Conservation (phyloP, 2,329 filamentous ascomycete genomes). For the Phyllosticta citrichinensis region DNA sequence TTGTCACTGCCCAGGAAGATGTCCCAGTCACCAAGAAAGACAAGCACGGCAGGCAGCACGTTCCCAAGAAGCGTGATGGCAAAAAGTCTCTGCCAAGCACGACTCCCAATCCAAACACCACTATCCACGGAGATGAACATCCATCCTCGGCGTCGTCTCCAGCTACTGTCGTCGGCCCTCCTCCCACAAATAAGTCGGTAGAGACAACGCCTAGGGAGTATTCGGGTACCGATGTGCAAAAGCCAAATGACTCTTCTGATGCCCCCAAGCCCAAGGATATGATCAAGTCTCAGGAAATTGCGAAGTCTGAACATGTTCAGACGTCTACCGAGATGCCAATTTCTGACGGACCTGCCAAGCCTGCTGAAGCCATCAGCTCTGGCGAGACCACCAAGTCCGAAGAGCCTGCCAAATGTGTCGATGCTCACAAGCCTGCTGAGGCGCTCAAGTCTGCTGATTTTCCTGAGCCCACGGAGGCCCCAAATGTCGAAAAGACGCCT, state of each 20-base stretch:
- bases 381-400: not conserved
- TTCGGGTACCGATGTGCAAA: not conserved
- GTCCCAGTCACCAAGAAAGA: not conserved
- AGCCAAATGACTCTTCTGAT: not conserved
- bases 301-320: not conserved
- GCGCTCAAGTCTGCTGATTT: not conserved
- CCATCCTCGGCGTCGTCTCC: not conserved
- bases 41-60: not conserved
- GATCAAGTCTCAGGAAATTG: not conserved
- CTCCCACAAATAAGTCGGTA: not conserved
- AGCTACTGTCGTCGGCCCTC: not conserved
- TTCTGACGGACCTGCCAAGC: not conserved
- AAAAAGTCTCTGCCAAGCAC: not conserved
- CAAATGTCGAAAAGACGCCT: not conserved
- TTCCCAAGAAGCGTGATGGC: not conserved
- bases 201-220: not conserved
- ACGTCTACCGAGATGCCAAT: not conserved
- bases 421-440: not conserved
- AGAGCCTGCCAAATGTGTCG: not conserved
- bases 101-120: not conserved
- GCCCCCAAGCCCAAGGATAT: not conserved
- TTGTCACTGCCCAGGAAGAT: conserved; percentile 36
- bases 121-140: not conserved
- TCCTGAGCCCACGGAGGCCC: not conserved
- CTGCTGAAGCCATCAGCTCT: not conserved